A percentile compares a stretch with the other conserved stretches of the same genome.
These are phyloP conservation scores for Plantago ovata DNA, from an alignment of 257 asterid genomes.

Conservation along the genomic window DNA sequence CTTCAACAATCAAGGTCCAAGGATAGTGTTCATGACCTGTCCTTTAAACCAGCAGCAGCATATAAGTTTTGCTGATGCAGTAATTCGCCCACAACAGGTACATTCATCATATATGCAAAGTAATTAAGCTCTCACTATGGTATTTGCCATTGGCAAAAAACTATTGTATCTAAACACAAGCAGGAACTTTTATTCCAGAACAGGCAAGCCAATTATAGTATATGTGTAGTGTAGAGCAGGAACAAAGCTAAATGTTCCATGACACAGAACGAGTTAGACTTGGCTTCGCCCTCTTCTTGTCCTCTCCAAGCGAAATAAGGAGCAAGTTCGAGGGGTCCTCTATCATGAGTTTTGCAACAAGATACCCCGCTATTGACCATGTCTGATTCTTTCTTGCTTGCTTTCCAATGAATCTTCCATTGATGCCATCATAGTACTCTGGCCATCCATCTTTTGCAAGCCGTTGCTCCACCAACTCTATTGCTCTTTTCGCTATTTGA, in stretches of 20 bases:
- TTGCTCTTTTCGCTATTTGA: conserved; percentile 56
- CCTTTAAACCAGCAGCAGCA: no score
- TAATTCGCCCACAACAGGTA: no score
- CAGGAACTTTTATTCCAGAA: no score
- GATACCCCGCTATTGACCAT: conserved; percentile 58
- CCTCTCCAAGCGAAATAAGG: conserved; percentile 49
- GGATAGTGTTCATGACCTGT: no score
- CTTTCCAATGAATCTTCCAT: conserved; percentile 51
- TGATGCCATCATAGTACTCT: conserved; percentile 57
- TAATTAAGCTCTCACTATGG: no score
- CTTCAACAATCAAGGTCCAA: no score
- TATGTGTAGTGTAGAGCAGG: no score
- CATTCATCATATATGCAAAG: no score
- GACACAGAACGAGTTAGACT: conserved; percentile 53
- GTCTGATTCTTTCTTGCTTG: conserved; percentile 66
- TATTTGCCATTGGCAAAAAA: no score
- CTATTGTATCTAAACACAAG: no score
- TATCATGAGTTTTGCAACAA: conserved; percentile 57
- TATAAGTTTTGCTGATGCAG: no score
- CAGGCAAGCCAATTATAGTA: no score
- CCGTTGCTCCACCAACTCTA: conserved; percentile 53
- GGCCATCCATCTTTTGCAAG: conserved; percentile 68
- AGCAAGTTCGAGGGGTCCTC: conserved; percentile 55
- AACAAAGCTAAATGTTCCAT: conserved; percentile 35
- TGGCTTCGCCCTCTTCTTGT: conserved; percentile 47